Conservation (phyloP, 2,329 filamentous ascomycete species). For the Aureobasidium leucospermi region DNA sequence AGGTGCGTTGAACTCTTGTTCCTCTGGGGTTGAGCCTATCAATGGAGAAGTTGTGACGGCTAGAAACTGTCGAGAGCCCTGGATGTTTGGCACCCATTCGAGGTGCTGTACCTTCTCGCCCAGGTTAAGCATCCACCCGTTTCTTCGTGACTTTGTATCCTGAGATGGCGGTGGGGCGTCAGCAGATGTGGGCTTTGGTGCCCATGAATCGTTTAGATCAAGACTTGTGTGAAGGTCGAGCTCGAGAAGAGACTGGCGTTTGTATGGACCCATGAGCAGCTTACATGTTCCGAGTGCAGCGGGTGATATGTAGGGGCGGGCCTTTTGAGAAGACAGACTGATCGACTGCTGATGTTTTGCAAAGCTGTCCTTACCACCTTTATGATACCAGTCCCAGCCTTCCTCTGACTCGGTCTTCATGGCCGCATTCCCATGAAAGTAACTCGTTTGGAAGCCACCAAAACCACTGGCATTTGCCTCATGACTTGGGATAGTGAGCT, state of each 20-base stretch:
- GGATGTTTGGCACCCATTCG: constrained; percentile 37
- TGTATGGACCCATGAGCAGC: constrained; percentile 45
- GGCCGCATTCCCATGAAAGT: constrained; percentile 36
- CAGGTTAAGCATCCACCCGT: constrained; percentile 50
- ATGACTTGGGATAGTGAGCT: constrained; percentile 46
- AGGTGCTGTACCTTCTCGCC: constrained; percentile 46
- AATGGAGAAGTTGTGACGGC: constrained; percentile 34
- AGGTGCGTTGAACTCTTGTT: constrained; percentile 26
- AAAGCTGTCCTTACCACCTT: constrained; percentile 36
- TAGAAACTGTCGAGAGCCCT: constrained; percentile 48
- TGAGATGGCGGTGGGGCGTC: constrained; percentile 13
- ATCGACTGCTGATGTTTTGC: constrained; percentile 33
- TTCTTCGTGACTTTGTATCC: constrained; percentile 29
- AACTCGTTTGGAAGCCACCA: constrained; percentile 36
- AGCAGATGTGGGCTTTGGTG: constrained; percentile 18
- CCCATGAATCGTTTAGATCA: constrained; percentile 41
- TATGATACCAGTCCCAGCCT: constrained; percentile 49
- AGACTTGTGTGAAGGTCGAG: constrained; percentile 37
- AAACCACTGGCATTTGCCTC: constrained; percentile 24
- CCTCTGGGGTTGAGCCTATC: constrained; percentile 27
- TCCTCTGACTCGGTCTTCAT: constrained; percentile 38
- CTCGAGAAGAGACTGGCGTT: constrained; percentile 36
- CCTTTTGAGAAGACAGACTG: constrained; percentile 31
- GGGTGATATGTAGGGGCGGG: constrained; percentile 37
- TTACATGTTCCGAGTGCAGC: constrained; percentile 25